phyloP scores from a whole-genome alignment of 2,329 filamentous ascomycete species.

The Aspergillus sp. region DNA sequence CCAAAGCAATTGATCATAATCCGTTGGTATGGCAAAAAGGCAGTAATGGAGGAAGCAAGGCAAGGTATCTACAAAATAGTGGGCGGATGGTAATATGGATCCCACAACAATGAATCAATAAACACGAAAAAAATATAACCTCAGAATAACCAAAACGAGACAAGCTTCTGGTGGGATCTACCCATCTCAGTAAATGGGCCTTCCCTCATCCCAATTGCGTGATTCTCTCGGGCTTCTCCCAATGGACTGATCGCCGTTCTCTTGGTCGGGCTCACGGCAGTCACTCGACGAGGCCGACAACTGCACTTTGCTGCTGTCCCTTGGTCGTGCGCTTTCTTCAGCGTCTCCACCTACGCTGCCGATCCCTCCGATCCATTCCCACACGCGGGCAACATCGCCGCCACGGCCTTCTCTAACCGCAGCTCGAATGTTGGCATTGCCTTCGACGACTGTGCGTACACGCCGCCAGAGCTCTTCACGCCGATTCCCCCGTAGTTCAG shows the following conservation, averaged over 20 bases:
- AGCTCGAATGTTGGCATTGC: slow-evolving; percentile 84
- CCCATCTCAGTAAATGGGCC: slow-evolving; percentile 35
- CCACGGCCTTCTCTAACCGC: slow-evolving; percentile 61
- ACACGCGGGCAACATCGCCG: slow-evolving; percentile 56
- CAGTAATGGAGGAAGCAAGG: too few species aligned
- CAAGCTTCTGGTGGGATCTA: background rate
- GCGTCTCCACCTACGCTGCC: slow-evolving; percentile 42
- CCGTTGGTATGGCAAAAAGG: too few species aligned
- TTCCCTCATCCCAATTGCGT: slow-evolving; percentile 38
- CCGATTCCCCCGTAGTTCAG: slow-evolving; percentile 70
- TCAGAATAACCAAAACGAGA: background rate
- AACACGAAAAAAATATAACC: slow-evolving; percentile 3
- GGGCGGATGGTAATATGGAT: too few species aligned
- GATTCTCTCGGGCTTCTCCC: slow-evolving; percentile 21
- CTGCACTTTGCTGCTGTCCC: slow-evolving; percentile 21
- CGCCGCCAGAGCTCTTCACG: slow-evolving; percentile 79
- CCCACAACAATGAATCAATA: background rate
- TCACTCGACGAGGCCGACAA: slow-evolving; percentile 21
- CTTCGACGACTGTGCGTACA: slow-evolving; percentile 80
- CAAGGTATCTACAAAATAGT: too few species aligned
- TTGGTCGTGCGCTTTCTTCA: slow-evolving; percentile 20
- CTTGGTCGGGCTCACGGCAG: slow-evolving; percentile 9
- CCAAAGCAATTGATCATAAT: too few species aligned
- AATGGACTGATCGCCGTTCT: slow-evolving; percentile 13
- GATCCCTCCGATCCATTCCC: slow-evolving; percentile 65